Base-by-base conservation (phyloP, 2,329 filamentous ascomycete genomes). In the Ceratocystis cubensis region DNA sequence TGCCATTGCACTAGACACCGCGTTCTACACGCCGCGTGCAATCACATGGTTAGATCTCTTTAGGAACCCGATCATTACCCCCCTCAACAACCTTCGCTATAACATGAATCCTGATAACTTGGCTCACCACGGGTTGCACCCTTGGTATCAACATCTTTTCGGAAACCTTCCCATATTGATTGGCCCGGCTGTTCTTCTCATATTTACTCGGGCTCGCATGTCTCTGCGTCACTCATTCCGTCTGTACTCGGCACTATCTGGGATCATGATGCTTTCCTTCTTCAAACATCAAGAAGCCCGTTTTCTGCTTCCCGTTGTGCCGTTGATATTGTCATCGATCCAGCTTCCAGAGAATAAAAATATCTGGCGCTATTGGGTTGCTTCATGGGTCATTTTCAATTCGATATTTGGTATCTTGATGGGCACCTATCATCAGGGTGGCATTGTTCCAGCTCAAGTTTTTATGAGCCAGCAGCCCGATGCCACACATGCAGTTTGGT, bases 361-460 rank as follows among this genome's bases (percentile, higher is more conserved):
- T 8, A 70, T 80, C 1, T 71, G 81, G 30, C 79, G 78, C n/a
- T 69, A 78, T 1, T 88, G 87, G 85, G 75, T 83, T 3, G 78
- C 74, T 0, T 72, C 78, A 1, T 92, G 88, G 88, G 77, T 90
- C 63, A 71, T 81, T 20, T 91, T 91, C 75, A 92, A 92, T 72
- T 68, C 83, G 1, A 73, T 82, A 4, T 78, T 91, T 2, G 88
- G 88, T 3, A 72, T 87, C 0, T 74, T 93, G 61, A 91, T 92
- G 87, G 89, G 89, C n/a, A 78, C 84, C 3, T 93, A 90, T 72
- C 89, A 93, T 74, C 89, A 93, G 75, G 89, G 87, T 33, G 89
- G 89, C 56, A 83, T 92, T 30, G 81, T 93, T 1, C 87, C 88
- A 0, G 85, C 84, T 5, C 89, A 93, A 72, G 84, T 88, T 0